A percentile compares a stretch with the other conserved stretches of the same genome.
Conservation (phyloP, 495 filamentous ascomycete species). For the Sordaria brevicollis region DNA sequence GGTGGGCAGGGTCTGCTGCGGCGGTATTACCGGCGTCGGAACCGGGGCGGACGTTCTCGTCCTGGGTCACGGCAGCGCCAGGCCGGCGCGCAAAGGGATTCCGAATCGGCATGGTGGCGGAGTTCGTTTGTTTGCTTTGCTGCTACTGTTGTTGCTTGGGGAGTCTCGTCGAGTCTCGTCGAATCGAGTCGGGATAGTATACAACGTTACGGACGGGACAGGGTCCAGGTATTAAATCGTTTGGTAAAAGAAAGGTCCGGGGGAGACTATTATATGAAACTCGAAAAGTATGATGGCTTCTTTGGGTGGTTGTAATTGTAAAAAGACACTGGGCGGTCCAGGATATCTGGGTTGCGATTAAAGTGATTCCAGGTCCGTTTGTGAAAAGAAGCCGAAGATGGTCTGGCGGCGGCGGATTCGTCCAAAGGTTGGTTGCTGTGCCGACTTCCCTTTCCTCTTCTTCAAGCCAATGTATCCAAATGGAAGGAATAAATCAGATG, state of each 20-base stretch:
- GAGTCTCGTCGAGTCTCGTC: not conserved
- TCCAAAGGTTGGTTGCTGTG: not conserved
- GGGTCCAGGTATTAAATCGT: not conserved
- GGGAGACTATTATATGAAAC: not conserved
- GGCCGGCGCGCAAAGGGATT: conserved; percentile 59
- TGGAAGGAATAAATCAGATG: not conserved
- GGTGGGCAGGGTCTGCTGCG: conserved; percentile 23
- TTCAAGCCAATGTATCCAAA: not conserved
- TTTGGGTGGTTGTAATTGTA: not conserved
- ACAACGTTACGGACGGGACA: not conserved
- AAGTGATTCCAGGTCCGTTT: not conserved
- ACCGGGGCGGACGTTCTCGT: conserved; percentile 45
- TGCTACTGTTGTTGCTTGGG: not conserved
- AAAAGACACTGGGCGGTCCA: not conserved
- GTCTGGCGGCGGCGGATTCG: not conserved
- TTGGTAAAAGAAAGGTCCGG: not conserved
- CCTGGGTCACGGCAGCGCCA: conserved; percentile 34
- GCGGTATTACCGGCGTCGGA: conserved; percentile 13
- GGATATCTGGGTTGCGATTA: not conserved
- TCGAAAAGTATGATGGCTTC: not conserved
- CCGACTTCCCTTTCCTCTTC: not conserved
- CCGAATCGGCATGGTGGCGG: conserved; percentile 58
- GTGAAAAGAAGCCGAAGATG: not conserved
- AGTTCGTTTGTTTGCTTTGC: not conserved
- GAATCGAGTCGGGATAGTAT: not conserved